Base-by-base conservation (phyloP, 495 filamentous ascomycete species). In the Polyplosphaeria fusca region DNA sequence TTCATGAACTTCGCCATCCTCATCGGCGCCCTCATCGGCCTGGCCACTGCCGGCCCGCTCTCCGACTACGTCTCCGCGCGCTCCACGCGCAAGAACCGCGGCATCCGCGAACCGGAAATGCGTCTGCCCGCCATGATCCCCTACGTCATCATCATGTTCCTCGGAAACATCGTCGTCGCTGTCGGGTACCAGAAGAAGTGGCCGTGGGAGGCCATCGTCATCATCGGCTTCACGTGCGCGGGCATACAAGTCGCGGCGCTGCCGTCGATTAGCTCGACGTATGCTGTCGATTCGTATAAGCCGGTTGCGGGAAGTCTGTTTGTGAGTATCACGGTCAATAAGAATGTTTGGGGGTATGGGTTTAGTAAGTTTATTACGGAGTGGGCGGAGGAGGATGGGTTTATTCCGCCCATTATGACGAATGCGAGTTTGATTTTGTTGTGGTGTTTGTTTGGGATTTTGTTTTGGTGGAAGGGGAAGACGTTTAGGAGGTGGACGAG, bases 101-200 rank as follows among this genome's bases (percentile, higher is more conserved):
- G 83, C 12, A 82, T 87, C 63, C 78, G 84, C 45, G 84, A 88
- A 69, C 82, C 84, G 0, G 84, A 88, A 65, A 87, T 88, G 85
- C 73, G 83, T 19, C 67, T 87, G 24, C 79, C 78, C 4, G 75
- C 82, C 0, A 78, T 85, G 71, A 74, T 85, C n/a, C 79, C 79
- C 12, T 81, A 80, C 44, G 74, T 82, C 9, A 57, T 83, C 9
- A 72, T 83, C 42, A 77, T 76, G 65, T 76, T 80, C 4, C 69
- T 82, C 11, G 84, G 84, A 1, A 81, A 82, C 49, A 77, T 86
- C 28, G 67, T 86, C 25, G 80, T 80, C 11, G 79, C 81, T 5
- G 77, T 85, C 58, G 81, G 82, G 1, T 85, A 84, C 46, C 55
- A 83, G 56, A 63, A 80, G 42, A 64, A 78, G 48, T 76, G 82